Conservation (phyloP, 495 filamentous ascomycete genomes). For the Trichoderma orchidacearum region DNA sequence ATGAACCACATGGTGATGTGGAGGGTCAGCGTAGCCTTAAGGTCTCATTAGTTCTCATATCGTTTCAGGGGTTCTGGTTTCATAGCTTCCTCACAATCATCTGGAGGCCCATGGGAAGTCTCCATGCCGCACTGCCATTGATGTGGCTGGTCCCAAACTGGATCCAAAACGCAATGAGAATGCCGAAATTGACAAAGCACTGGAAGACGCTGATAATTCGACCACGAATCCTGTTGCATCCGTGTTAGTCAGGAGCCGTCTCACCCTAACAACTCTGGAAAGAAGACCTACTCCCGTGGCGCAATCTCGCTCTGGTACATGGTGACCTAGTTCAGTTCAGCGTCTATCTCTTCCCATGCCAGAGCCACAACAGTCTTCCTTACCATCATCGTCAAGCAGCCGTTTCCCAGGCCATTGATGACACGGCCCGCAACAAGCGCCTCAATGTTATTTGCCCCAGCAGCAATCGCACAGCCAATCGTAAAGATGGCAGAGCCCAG, state of each 20-base stretch:
- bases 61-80: neutral
- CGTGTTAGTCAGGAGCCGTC: neutral
- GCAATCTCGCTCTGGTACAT: constrained; percentile 71
- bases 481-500: constrained; percentile 47
- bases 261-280: constrained; percentile 36
- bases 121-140: constrained; percentile 42
- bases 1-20: constrained; percentile 56
- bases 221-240: neutral
- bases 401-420: constrained; percentile 45
- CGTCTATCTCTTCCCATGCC: constrained; percentile 52
- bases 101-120: constrained; percentile 61
- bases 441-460: constrained; percentile 39
- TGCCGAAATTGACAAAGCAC: constrained; percentile 67
- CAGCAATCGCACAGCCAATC: constrained; percentile 42
- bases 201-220: constrained; percentile 32
- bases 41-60: constrained; percentile 22
- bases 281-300: constrained; percentile 63
- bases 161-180: constrained; percentile 53
- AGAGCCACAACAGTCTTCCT: neutral
- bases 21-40: constrained; percentile 35
- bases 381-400: neutral
- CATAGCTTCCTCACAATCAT: constrained; percentile 41
- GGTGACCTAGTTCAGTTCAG: constrained; percentile 52
- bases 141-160: constrained; percentile 52
- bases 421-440: constrained; percentile 61